Evolutionary conservation across 2,329 filamentous ascomycete genomes (phyloP).

Genomic region (Alternaria tenuissima): DNA sequence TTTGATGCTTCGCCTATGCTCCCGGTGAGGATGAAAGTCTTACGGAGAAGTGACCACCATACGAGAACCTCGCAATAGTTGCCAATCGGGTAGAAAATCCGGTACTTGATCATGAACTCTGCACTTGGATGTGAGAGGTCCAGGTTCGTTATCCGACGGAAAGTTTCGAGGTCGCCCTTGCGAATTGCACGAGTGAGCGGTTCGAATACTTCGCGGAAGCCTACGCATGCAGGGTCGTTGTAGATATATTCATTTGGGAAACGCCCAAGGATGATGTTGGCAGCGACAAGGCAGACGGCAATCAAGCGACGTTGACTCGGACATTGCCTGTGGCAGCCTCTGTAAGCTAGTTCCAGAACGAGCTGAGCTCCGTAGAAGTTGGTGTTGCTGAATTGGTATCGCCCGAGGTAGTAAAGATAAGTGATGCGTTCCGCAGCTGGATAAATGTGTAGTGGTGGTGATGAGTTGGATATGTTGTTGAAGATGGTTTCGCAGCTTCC

Average conservation of each 20-base stretch:
- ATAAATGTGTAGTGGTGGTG: conserved; percentile 81
- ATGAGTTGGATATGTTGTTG: conserved; percentile 83
- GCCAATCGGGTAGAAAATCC: conserved; percentile 76
- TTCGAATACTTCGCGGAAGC: conserved; percentile 71
- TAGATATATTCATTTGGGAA: conserved; percentile 77
- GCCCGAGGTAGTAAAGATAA: conserved; percentile 92
- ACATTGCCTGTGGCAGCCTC: conserved; percentile 67
- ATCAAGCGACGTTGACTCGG: conserved; percentile 78
- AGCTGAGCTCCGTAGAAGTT: conserved; percentile 80
- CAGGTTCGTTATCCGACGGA: conserved; percentile 71
- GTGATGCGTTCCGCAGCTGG: conserved; percentile 88
- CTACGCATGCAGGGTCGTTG: conserved; percentile 72
- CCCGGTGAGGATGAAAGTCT: conserved; percentile 80
- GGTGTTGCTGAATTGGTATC: conserved; percentile 85
- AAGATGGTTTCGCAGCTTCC: conserved; percentile 88
- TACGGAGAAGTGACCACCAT: conserved; percentile 82
- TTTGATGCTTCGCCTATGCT: conserved; percentile 61
- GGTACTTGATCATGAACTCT: conserved; percentile 77
- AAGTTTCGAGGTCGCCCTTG: conserved; percentile 76
- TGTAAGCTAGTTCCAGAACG: conserved; percentile 80
- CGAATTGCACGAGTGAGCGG: conserved; percentile 78
- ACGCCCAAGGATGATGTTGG: conserved; percentile 83
- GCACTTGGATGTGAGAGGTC: conserved; percentile 34
- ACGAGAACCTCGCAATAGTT: conserved; percentile 82
- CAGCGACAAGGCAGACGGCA: conserved; percentile 81